phyloP scores from a whole-genome alignment of 2,329 filamentous ascomycete species.

The Aspergillus amoenus region DNA sequence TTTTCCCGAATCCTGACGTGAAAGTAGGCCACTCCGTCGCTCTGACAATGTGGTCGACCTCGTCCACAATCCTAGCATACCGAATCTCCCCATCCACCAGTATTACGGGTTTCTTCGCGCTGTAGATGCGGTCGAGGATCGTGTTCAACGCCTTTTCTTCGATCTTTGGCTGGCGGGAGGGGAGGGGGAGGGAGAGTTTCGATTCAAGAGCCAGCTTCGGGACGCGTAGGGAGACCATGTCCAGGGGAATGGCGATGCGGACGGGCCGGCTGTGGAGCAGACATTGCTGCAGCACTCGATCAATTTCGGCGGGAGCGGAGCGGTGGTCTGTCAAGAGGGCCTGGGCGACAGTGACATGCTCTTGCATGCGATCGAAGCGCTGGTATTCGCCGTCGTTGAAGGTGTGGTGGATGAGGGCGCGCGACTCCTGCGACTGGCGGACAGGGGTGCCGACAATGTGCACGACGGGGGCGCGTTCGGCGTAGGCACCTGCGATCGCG shows the following conservation, averaged over 20 bases:
- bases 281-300: conserved; percentile 51
- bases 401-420: conserved; percentile 62
- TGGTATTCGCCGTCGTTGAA: conserved; percentile 39
- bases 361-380: conserved; percentile 16
- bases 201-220: conserved; percentile 13
- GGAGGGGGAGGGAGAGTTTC: conserved; percentile 9
- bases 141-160: conserved; percentile 24
- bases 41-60: conserved; percentile 44
- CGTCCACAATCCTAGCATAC: conserved; percentile 37
- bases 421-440: conserved; percentile 44
- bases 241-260: conserved; percentile 56
- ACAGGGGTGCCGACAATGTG: conserved; percentile 59
- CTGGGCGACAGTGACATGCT: conserved; percentile 15
- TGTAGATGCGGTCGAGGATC: conserved; percentile 43
- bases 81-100: conserved; percentile 52
- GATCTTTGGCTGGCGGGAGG: conserved; percentile 6
- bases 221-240: conserved; percentile 45
- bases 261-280: conserved; percentile 55
- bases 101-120: conserved; percentile 49
- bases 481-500: conserved; percentile 70
- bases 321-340: conserved; percentile 47
- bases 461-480: conserved; percentile 68
- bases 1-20: conserved; percentile 50
- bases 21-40: conserved; percentile 48
- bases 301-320: conserved; percentile 51